Base-by-base conservation (phyloP, 139 green algal species). In the Chlamydomonas asymmetrica region DNA sequence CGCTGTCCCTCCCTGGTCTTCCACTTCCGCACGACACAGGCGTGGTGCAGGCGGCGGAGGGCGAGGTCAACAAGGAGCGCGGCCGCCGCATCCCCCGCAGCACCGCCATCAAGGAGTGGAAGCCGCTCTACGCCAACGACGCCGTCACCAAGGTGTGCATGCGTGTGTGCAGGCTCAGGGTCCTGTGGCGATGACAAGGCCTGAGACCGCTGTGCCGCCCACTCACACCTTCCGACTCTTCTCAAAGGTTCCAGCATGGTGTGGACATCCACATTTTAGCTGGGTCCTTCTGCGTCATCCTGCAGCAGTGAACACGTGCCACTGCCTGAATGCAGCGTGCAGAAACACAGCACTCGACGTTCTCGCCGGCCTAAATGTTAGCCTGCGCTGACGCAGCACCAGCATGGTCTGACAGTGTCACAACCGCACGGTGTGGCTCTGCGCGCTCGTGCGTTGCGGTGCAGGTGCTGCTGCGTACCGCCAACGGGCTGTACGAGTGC, bases 51-150 rank as follows among this genome's bases (percentile, higher is more conserved):
- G 76, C 86, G 22, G 63, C 43, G 16, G 66, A 71, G 22, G 81
- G 84, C n/a, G 48, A 76, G 16, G 38, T 81, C 5, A 64, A 76
- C 22, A 78, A 80, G 37, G 68, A 23, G 1, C 20, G 35, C 20
- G 79, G 80, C 48, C 78, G 84, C 61, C 65, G 70, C 27, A 69
- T 84, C n/a, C 88, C 85, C 31, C n/a, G n/a, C n/a, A n/a, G n/a
- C n/a, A n/a, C n/a, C n/a, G n/a, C n/a, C n/a, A 49, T 91, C 38
- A 88, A 71, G 50, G 75, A 75, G 52, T 92, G 84, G 83, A 78
- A 61, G 38, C 20, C 85, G 20, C 23, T 49, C 5, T 85, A 76
- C 66, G 31, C 52, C 38, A 66, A 25, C 22, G 22, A 38, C 0
- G 60, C 73, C 35, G 8, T 25, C 45, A 45, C 25, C 38, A 59